Percentiles rank a stretch among this genome's conserved stretches.
Conservation (phyloP, 768 basidiomycete species). For the Pholiota conissans region DNA sequence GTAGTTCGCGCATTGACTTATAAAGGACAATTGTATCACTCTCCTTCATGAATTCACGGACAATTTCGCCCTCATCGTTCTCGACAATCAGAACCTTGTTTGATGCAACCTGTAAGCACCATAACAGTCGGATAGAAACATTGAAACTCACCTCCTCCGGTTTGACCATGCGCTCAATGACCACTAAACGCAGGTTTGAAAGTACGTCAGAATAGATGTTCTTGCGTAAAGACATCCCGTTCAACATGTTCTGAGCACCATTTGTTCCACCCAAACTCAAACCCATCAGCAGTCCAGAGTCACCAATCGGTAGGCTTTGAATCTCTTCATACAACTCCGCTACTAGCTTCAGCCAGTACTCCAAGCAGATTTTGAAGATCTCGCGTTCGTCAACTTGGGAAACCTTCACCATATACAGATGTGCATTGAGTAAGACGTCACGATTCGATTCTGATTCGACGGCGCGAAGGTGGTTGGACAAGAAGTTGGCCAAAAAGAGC, state of each 20-base stretch:
- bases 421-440: slow-evolving; percentile 93
- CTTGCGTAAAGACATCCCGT: slow-evolving; percentile 82
- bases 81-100: slow-evolving; percentile 93
- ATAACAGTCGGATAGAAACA: background rate
- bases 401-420: slow-evolving; percentile 97
- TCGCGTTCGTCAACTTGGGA: slow-evolving; percentile 98
- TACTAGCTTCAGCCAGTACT: slow-evolving; percentile 97
- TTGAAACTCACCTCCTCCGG: slow-evolving; percentile 85
- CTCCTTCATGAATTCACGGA: slow-evolving; percentile 99
- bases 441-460: slow-evolving; percentile 90
- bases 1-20: slow-evolving; percentile 96
- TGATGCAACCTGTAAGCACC: background rate
- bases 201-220: slow-evolving; percentile 95
- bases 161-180: slow-evolving; percentile 99
- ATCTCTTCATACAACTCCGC: slow-evolving; percentile 97
- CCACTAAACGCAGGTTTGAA: slow-evolving; percentile 90
- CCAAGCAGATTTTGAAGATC: slow-evolving; percentile 98
- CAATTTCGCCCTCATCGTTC: slow-evolving; percentile 99
- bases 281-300: slow-evolving; percentile 85
- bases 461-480: slow-evolving; percentile 89
- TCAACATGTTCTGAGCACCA: slow-evolving; percentile 65
- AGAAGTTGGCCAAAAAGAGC: slow-evolving; percentile 96
- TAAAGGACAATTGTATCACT: slow-evolving; percentile 97
- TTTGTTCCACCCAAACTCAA: slow-evolving; percentile 76
- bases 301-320: slow-evolving; percentile 86